Evolutionary conservation across 306 rosid genomes (phyloP).

Genomic region (Vicia faba): DNA sequence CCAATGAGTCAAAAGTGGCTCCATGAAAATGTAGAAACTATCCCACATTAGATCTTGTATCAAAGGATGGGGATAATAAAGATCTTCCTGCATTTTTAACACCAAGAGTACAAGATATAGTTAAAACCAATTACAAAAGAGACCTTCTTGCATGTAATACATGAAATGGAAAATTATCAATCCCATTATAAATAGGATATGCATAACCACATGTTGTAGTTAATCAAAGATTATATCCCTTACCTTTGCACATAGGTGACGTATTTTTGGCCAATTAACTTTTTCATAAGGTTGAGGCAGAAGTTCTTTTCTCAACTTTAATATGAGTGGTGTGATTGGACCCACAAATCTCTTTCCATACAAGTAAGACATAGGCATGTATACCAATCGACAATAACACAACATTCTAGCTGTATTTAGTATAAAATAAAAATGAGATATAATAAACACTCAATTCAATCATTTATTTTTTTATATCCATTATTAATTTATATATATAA

Average conservation of each 20-base stretch:
- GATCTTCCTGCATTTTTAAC: conserved; percentile 51
- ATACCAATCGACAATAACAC: conserved; percentile 68
- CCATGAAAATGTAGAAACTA: conserved; percentile 45
- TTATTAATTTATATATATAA: too few species aligned
- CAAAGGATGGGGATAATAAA: conserved; percentile 51
- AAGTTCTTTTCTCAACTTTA: conserved; percentile 55
- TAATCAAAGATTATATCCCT: neutral
- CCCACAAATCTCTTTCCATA: conserved; percentile 18
- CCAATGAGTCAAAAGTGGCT: conserved; percentile 69
- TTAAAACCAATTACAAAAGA: too few species aligned
- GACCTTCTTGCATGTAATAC: neutral
- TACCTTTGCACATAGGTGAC: conserved; percentile 62
- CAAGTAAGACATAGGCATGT: conserved; percentile 30
- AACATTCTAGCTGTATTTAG: conserved; percentile 65
- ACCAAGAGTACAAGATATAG: neutral
- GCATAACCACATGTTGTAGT: neutral
- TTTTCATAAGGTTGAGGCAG: conserved; percentile 45
- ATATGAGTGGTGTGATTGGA: conserved; percentile 58
- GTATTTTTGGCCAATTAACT: conserved; percentile 54
- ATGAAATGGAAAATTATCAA: neutral
- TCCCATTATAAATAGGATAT: neutral
- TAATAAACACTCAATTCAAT: neutral
- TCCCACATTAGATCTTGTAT: conserved; percentile 71
- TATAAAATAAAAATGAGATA: neutral
- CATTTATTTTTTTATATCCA: neutral